Evolutionary conservation across 1,139 yeast genomes (phyloP).

Genomic region (Saccharomyces hybrid): DNA sequence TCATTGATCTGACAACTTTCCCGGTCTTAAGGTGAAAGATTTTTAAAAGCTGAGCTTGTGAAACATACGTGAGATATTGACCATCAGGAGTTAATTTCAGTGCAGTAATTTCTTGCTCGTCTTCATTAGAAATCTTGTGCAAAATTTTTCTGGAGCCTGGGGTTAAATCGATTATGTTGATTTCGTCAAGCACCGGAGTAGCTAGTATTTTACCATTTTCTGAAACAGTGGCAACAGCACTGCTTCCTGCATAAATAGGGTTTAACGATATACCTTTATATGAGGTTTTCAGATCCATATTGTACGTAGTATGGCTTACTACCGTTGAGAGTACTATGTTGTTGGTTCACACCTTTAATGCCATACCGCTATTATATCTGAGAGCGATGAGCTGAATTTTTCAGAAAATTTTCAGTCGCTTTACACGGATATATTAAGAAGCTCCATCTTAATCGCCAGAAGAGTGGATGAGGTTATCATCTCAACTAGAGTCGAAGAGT

Average conservation of each 20-base stretch:
- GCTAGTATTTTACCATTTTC: slow-evolving; percentile 63
- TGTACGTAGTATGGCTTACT: slow-evolving; percentile 8
- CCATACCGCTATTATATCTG: not conserved
- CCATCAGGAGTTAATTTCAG: slow-evolving; percentile 75
- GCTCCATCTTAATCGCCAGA: not conserved
- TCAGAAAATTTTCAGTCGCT: slow-evolving; percentile 14
- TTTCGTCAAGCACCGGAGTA: slow-evolving; percentile 71
- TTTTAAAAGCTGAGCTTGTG: slow-evolving; percentile 77
- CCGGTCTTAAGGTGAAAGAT: slow-evolving; percentile 42
- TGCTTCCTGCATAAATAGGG: slow-evolving; percentile 78
- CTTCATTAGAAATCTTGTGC: slow-evolving; percentile 75
- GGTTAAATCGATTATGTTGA: slow-evolving; percentile 56
- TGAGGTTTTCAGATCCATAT: slow-evolving; percentile 34
- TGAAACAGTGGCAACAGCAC: slow-evolving; percentile 65
- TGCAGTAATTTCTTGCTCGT: slow-evolving; percentile 65
- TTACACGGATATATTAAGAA: slow-evolving; percentile 1
- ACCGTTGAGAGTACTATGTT: not conserved
- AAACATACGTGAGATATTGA: slow-evolving; percentile 55
- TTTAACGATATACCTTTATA: slow-evolving; percentile 43
- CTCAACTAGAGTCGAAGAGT: not conserved
- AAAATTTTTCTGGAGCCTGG: slow-evolving; percentile 41
- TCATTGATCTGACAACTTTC: slow-evolving; percentile 46
- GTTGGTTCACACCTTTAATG: not conserved
- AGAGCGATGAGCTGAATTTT: slow-evolving; percentile 13
- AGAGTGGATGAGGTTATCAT: not conserved